These are phyloP conservation scores for Pseudogymnoascus sp. DNA, from an alignment of 2,329 filamentous ascomycete genomes.

Conservation along the genomic window DNA sequence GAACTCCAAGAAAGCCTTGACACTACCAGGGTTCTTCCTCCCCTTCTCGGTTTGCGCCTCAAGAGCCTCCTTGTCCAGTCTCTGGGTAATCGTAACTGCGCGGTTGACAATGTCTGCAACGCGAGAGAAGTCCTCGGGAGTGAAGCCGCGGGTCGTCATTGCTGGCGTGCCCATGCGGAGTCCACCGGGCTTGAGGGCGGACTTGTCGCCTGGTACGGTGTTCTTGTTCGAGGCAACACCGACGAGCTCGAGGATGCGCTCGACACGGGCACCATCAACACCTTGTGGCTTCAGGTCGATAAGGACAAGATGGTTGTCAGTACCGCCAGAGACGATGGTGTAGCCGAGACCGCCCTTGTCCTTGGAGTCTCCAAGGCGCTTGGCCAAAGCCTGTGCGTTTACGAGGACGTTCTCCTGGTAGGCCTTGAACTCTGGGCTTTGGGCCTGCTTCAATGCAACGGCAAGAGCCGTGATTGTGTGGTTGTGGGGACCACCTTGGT, in stretches of 20 bases:
- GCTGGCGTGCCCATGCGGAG: constrained; percentile 91
- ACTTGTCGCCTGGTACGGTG: constrained; percentile 91
- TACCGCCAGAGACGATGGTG: constrained; percentile 85
- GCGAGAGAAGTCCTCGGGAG: constrained; percentile 75
- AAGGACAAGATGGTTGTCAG: constrained; percentile 94
- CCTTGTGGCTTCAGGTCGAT: constrained; percentile 82
- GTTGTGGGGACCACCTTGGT: constrained; percentile 97
- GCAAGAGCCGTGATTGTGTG: constrained; percentile 96
- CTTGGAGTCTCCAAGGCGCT: constrained; percentile 56
- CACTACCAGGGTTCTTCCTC: constrained; percentile 55
- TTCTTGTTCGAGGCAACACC: constrained; percentile 99
- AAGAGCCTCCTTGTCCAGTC: constrained; percentile 64
- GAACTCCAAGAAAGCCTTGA: constrained; percentile 60
- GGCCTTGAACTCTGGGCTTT: constrained; percentile 77
- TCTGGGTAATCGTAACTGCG: constrained; percentile 68
- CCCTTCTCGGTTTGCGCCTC: constrained; percentile 59
- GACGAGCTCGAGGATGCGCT: constrained; percentile 82
- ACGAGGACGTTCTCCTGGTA: constrained; percentile 87
- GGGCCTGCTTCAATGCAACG: constrained; percentile 89
- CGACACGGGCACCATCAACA: constrained; percentile 82
- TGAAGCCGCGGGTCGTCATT: constrained; percentile 95
- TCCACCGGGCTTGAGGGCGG: constrained; percentile 85
- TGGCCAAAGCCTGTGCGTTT: constrained; percentile 83
- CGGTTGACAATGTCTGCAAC: constrained; percentile 82
- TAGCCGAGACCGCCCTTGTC: constrained; percentile 73